Evolutionary conservation across 73 alveolate genomes (phyloP).

Genomic region (Tetrahymena thermophila): DNA sequence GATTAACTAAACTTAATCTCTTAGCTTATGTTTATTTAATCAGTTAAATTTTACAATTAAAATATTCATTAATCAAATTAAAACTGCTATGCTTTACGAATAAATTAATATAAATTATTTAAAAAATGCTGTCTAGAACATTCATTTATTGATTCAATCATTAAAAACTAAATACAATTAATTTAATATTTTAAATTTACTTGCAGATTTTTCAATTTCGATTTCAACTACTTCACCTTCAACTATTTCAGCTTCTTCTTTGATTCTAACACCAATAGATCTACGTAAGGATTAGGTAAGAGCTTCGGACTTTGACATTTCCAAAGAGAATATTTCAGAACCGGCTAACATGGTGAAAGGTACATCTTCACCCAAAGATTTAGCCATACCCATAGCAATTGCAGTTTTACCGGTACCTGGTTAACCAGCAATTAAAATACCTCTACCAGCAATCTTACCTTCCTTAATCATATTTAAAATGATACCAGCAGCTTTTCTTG

Average conservation of each 20-base stretch:
- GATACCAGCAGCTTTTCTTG: constrained; percentile 94
- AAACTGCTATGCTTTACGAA: neutral
- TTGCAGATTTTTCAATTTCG: constrained; percentile 92
- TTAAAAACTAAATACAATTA: neutral
- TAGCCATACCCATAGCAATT: constrained; percentile 95
- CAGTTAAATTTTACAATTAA: neutral
- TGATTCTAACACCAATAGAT: constrained; percentile 96
- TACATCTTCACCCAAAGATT: constrained; percentile 82
- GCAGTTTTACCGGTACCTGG: constrained; percentile 99
- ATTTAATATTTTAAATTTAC: neutral
- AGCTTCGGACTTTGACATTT: constrained; percentile 98
- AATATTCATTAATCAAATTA: no score
- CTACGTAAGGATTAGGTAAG: constrained; percentile 96
- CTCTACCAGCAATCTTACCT: constrained; percentile 97
- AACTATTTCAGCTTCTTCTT: constrained; percentile 97
- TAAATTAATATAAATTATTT: no score
- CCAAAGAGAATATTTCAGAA: constrained; percentile 95
- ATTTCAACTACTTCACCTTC: constrained; percentile 99
- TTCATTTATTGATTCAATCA: constrained; percentile 1
- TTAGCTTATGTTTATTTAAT: no score
- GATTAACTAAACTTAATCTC: neutral
- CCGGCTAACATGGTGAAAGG: constrained; percentile 99
- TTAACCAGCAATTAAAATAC: constrained; percentile 95
- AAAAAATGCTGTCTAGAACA: neutral
- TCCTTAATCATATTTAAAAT: constrained; percentile 76